Percentiles rank a stretch among this genome's conserved stretches.
Conservation (phyloP, 129 eudicot genomes). For the Daucus carota region DNA sequence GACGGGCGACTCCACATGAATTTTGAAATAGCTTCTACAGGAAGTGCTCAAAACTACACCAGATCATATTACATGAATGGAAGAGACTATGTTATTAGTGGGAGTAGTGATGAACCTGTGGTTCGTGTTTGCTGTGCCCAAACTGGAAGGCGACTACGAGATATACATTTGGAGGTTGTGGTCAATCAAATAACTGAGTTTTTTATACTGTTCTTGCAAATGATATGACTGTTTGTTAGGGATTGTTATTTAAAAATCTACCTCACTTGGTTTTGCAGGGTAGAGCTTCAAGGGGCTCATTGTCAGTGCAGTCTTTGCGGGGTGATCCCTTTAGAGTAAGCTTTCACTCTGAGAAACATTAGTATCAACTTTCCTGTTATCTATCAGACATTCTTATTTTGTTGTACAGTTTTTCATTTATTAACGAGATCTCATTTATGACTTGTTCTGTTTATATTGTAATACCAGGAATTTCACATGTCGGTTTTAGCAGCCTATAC, state of each 20-base stretch:
- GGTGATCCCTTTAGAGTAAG: conserved; percentile 87
- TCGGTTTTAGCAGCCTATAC: conserved; percentile 66
- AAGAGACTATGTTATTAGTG: conserved; percentile 75
- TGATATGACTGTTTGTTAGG: background rate
- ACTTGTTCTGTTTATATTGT: background rate
- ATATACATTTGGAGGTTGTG: conserved; percentile 61
- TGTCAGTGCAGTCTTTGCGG: conserved; percentile 80
- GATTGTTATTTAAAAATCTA: background rate
- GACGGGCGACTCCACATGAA: conserved; percentile 77
- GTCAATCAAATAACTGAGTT: background rate
- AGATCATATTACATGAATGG: conserved; percentile 95
- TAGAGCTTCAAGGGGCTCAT: conserved; percentile 38
- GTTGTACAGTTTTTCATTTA: background rate
- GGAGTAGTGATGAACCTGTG: conserved; percentile 69
- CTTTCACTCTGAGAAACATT: conserved; percentile 4
- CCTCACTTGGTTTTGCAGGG: conserved; percentile 39
- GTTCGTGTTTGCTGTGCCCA: conserved; percentile 85
- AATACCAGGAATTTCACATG: conserved; percentile 70
- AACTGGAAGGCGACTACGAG: conserved; percentile 78
- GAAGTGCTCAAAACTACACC: conserved; percentile 67
- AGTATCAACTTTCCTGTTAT: background rate
- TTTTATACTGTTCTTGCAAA: background rate
- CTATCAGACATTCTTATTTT: background rate
- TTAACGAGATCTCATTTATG: background rate
- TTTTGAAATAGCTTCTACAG: conserved; percentile 68